phyloP scores from a whole-genome alignment of 1,284 basidiomycete genomes.

The Irpex sp. region DNA sequence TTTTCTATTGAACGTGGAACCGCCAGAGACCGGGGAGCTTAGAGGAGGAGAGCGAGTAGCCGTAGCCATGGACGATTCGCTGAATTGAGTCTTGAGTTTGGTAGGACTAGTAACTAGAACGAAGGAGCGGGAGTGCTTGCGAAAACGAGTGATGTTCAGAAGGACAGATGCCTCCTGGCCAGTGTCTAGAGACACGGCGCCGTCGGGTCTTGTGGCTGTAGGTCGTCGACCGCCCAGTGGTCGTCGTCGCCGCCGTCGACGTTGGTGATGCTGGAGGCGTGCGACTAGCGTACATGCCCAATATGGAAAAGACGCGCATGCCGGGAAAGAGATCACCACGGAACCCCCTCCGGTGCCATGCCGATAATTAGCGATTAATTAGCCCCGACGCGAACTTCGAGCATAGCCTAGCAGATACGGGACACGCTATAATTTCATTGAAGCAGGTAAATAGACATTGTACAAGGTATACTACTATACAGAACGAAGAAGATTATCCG shows the following conservation, averaged over 20 bases:
- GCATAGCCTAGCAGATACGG: no score
- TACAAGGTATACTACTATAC: no score
- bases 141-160: constrained; percentile 14
- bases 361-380: no score
- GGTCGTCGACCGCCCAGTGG: neutral
- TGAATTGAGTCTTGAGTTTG: constrained; percentile 7
- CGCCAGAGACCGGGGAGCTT: constrained; percentile 14
- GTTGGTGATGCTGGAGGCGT: neutral
- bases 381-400: no score
- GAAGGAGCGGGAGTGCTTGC: constrained; percentile 15
- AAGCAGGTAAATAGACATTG: no score
- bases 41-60: constrained; percentile 21
- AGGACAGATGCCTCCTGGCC: neutral
- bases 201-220: constrained; percentile 1
- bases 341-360: neutral
- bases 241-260: constrained; percentile 4
- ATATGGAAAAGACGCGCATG: neutral
- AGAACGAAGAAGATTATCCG: no score
- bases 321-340: neutral
- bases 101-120: constrained; percentile 7
- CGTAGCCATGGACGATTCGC: constrained; percentile 24
- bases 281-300: neutral
- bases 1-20: constrained; percentile 29
- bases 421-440: no score
- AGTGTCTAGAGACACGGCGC: neutral